Percentiles rank a stretch among this genome's conserved stretches.
Conservation (phyloP, 139 green algal species). For the Chlorella sorokiniana region DNA sequence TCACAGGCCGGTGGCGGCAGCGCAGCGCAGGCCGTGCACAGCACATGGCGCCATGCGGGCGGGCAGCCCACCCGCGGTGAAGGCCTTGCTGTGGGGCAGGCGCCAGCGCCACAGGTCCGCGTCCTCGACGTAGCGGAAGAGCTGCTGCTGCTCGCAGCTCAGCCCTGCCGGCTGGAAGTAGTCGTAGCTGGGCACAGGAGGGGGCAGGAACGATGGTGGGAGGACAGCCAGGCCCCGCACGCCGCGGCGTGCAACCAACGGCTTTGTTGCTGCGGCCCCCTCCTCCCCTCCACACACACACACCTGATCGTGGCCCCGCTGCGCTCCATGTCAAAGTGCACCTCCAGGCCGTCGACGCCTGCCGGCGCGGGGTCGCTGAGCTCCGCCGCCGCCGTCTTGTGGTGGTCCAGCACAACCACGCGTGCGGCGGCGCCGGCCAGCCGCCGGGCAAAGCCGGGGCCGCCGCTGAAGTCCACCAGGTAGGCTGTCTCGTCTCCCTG, state of each 20-base stretch:
- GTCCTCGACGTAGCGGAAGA: conserved; percentile 66
- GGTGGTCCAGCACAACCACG: conserved; percentile 64
- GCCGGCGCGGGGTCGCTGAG: conserved; percentile 22
- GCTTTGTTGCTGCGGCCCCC: not conserved
- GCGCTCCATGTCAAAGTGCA: conserved; percentile 64
- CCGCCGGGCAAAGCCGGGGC: conserved; percentile 44
- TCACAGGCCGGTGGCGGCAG: not conserved
- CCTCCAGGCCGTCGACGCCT: conserved; percentile 42
- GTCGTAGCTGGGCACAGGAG: conserved; percentile 53
- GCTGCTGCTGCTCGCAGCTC: not conserved
- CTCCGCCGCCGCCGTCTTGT: conserved; percentile 68
- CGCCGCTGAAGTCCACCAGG: conserved; percentile 59
- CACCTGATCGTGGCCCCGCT: conserved; percentile 59
- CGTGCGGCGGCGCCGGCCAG: conserved; percentile 34
- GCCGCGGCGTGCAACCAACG: no score
- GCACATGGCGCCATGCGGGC: not conserved
- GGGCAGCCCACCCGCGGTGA: conserved; percentile 45
- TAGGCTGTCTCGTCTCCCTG: conserved; percentile 47
- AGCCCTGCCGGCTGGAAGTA: conserved; percentile 57
- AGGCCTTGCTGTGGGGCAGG: conserved; percentile 56
- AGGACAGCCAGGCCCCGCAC: no score
- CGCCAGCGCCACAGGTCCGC: conserved; percentile 67
- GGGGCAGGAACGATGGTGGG: no score
- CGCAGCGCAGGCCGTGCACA: not conserved
- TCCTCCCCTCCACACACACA: not conserved